Conservation (phyloP, 1,284 basidiomycete genomes). For the Austropuccinia psidii region DNA sequence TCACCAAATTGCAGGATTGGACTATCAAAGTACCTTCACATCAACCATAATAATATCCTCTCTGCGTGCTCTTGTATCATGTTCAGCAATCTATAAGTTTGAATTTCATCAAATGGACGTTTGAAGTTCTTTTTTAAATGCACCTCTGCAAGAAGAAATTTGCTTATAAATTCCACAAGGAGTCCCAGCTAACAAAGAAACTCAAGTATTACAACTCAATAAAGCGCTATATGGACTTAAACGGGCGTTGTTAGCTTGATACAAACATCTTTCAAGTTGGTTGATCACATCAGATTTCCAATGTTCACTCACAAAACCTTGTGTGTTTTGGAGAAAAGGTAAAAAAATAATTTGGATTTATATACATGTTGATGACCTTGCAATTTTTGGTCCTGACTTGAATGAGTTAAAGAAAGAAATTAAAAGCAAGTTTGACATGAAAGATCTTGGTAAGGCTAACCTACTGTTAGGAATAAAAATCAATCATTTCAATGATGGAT, state of each 20-base stretch:
- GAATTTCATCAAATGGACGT: too few species aligned
- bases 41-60: too few species aligned
- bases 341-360: neutral
- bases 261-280: neutral
- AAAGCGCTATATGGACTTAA: slow-evolving; percentile 3
- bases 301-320: neutral
- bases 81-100: too few species aligned
- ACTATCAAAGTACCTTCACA: too few species aligned
- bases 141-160: too few species aligned
- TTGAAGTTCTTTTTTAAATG: too few species aligned
- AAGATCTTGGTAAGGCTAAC: neutral
- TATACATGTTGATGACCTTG: neutral
- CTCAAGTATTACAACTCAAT: too few species aligned
- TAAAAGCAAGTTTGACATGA: neutral
- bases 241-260: neutral
- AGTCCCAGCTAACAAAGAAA: too few species aligned
- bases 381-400: neutral
- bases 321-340: slow-evolving; percentile 9
- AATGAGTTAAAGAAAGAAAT: neutral
- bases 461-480: slow-evolving; percentile 3
- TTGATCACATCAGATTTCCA: neutral
- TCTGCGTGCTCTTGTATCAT: too few species aligned
- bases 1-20: too few species aligned
- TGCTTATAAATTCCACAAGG: too few species aligned
- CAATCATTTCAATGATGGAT: too few species aligned